Evolutionary conservation across 306 rosid genomes (phyloP).

Genomic region (Rosa rugosa): DNA sequence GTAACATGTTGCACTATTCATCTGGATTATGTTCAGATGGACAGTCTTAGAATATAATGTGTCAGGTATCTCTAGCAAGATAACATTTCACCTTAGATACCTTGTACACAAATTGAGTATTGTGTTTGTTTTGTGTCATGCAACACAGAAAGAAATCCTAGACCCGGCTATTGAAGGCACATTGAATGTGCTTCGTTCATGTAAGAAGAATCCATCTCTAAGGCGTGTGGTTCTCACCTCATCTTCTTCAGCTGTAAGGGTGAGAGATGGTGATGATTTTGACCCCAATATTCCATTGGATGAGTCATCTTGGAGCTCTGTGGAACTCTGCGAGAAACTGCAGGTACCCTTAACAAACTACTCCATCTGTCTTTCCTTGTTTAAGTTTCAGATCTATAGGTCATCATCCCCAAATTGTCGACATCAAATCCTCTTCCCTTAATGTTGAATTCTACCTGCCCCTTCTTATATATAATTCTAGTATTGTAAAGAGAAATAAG

Average conservation of each 20-base stretch:
- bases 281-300: slow-evolving; percentile 59
- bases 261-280: slow-evolving; percentile 44
- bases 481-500: not conserved
- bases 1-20: not conserved
- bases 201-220: slow-evolving; percentile 55
- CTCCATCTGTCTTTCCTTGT: not conserved
- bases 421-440: not conserved
- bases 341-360: slow-evolving; percentile 38
- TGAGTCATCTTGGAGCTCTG: slow-evolving; percentile 76
- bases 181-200: slow-evolving; percentile 71
- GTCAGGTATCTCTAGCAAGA: not conserved
- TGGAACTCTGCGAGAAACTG: slow-evolving; percentile 50
- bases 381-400: not conserved
- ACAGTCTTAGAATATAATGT: not conserved
- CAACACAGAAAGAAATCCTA: slow-evolving; percentile 55
- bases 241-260: slow-evolving; percentile 71
- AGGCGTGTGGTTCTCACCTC: slow-evolving; percentile 78
- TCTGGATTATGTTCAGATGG: not conserved
- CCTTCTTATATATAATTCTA: not conserved
- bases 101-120: not conserved
- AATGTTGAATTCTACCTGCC: not conserved
- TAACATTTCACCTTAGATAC: not conserved
- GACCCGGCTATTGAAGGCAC: slow-evolving; percentile 75
- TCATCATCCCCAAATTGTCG: not conserved
- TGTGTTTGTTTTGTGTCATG: not conserved